phyloP scores from a whole-genome alignment of 495 filamentous ascomycete species.

The Choiromyces venosus region DNA sequence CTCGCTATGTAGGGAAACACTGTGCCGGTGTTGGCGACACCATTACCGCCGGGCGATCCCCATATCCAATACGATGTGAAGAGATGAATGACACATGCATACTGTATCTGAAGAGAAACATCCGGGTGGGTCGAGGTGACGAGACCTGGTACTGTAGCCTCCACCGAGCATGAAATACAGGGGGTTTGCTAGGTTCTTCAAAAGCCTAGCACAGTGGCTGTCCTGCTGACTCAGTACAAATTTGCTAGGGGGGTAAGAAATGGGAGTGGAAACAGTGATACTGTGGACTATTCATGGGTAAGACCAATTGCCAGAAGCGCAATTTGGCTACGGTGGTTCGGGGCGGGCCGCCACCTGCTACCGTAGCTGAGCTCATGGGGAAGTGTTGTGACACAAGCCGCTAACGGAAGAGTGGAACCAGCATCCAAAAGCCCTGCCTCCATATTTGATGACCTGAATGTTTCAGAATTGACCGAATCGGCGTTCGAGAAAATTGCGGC shows the following conservation, averaged over 20 bases:
- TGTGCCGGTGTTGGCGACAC: not conserved
- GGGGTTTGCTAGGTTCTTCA: not conserved
- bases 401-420: conserved; percentile 16
- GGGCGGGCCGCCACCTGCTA: conserved; percentile 32
- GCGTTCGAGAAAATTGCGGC: not conserved
- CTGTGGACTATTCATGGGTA: not conserved
- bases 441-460: not conserved
- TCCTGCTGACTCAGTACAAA: conserved; percentile 1
- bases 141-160: not conserved
- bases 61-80: not conserved
- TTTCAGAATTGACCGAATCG: not conserved
- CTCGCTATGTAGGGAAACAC: too few relatives aligned
- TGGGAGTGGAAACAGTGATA: not conserved
- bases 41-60: not conserved
- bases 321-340: conserved; percentile 23
- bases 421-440: not conserved
- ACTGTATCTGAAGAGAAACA: not conserved
- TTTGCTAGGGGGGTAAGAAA: not conserved
- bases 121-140: not conserved
- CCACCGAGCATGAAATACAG: not conserved
- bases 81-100: not conserved
- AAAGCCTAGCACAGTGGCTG: not conserved
- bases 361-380: conserved; percentile 5
- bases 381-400: conserved; percentile 20
- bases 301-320: conserved; percentile 3